These are phyloP conservation scores for Adansonia grandidieri DNA, from an alignment of 441 rosid genomes.

Conservation along the genomic window DNA sequence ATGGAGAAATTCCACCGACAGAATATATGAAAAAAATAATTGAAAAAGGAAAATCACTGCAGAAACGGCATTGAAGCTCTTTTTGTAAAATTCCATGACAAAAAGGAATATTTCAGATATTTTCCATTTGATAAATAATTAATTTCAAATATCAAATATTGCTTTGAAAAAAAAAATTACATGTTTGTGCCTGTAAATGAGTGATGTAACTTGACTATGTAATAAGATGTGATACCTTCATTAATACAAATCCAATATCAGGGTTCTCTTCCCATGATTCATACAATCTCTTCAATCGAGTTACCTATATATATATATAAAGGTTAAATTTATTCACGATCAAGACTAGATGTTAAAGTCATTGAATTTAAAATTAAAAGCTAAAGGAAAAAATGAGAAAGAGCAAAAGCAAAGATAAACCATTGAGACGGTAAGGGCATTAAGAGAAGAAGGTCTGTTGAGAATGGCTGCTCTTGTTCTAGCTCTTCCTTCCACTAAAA, in stretches of 20 bases:
- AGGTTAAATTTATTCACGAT: neutral
- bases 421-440: slow-evolving; percentile 77
- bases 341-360: neutral
- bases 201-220: neutral
- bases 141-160: neutral
- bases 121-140: neutral
- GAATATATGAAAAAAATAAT: neutral
- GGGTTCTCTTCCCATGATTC: slow-evolving; percentile 98
- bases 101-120: neutral
- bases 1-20: neutral
- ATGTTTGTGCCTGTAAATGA: neutral
- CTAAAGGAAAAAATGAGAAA: neutral
- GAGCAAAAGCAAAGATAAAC: slow-evolving; percentile 39
- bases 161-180: neutral
- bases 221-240: slow-evolving; percentile 62
- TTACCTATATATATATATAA: slow-evolving; percentile 43
- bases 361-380: slow-evolving; percentile 9
- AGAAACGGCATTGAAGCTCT: slow-evolving; percentile 1
- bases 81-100: neutral
- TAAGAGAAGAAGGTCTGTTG: slow-evolving; percentile 68
- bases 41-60: neutral
- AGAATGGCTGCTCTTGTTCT: slow-evolving; percentile 92
- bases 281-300: slow-evolving; percentile 70
- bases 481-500: slow-evolving; percentile 86
- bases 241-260: slow-evolving; percentile 75